Base-by-base conservation (phyloP, 2,329 filamentous ascomycete species). In the Aureobasidium sp. region DNA sequence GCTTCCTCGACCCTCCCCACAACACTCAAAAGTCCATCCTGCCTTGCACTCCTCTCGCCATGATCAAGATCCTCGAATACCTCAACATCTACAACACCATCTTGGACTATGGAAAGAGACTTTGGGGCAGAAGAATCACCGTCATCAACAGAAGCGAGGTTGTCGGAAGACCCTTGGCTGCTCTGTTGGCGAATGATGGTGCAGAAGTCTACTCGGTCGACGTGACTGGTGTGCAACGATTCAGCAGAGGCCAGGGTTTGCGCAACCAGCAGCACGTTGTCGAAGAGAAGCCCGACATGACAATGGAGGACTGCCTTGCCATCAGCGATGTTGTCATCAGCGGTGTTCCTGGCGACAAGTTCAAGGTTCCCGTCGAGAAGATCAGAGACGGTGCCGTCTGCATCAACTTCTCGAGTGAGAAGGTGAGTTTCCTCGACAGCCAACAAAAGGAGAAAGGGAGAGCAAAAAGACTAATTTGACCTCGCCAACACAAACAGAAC, bases 141-240 rank as follows among this genome's bases (percentile, higher is more conserved):
- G 91, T 99, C 63, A 93, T 97, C 74, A 99, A 99, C 78, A 84
- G 94, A 62, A 94, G 89, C 63, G 94, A 99, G 78, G 94, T 97
- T 67, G 96, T 97, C 59, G 94, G 94, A 44, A 84, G 94, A 29
- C 94, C 94, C 15, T 82, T 99, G 39, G 94, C 94, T 5, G 94
- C 94, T 15, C 81, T 99, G 65, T 82, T 99, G 46, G 94, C 94
- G 63, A 99, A 99, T 73, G 94, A 99, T 71, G 94, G 94, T 62
- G 94, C 94, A 6, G 90, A 87, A 37, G 94, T 99, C 13, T 97
- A 97, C 80, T 95, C 89, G 57, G 90, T 97, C 62, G 94, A 99
- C 76, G 80, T 97, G 66, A 91, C 88, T 9, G 91, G 92, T 63
- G 88, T 97, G 12, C 92, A 97, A 75, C 81, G 94, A 68, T 99